phyloP scores from a whole-genome alignment of 306 rosid genomes.

The Vigna trinervia region DNA sequence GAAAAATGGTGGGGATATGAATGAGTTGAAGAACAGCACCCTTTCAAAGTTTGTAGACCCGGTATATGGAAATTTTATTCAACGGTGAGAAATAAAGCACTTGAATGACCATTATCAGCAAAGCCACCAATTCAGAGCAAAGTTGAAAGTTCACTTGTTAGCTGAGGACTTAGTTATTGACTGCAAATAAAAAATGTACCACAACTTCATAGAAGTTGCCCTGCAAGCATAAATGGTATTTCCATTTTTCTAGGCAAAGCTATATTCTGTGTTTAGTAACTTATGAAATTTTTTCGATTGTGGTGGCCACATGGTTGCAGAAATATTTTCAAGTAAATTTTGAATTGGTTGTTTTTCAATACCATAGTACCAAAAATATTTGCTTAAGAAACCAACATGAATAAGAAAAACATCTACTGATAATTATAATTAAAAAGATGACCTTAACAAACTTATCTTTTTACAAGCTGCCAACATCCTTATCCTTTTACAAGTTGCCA shows the following conservation, averaged over 20 bases:
- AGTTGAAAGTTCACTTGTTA: constrained; percentile 1
- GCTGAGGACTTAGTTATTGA: constrained; percentile 35
- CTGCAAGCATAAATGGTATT: constrained; percentile 27
- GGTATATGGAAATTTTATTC: constrained; percentile 25
- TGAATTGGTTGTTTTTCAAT: constrained; percentile 14
- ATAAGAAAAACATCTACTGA: constrained; percentile 34
- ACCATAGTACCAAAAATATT: background rate
- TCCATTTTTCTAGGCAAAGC: constrained; percentile 7
- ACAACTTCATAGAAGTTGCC: constrained; percentile 11
- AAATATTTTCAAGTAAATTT: background rate
- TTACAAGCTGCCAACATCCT: constrained; percentile 53
- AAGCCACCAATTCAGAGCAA: constrained; percentile 14
- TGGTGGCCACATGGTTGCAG: constrained; percentile 8
- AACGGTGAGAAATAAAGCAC: constrained; percentile 11
- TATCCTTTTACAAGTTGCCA: constrained; percentile 53
- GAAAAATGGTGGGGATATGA: constrained; percentile 29
- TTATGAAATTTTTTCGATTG: background rate
- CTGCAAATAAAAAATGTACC: constrained; percentile 15
- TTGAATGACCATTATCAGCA: constrained; percentile 14
- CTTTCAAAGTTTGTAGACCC: background rate
- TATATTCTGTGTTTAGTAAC: background rate
- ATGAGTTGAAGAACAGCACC: constrained; percentile 29
- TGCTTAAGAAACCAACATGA: constrained; percentile 30
- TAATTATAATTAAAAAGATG: constrained; percentile 31
- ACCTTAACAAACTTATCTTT: constrained; percentile 38